Evolutionary conservation across 768 basidiomycete species (phyloP).

Genomic region (Lactifluus pinguis): DNA sequence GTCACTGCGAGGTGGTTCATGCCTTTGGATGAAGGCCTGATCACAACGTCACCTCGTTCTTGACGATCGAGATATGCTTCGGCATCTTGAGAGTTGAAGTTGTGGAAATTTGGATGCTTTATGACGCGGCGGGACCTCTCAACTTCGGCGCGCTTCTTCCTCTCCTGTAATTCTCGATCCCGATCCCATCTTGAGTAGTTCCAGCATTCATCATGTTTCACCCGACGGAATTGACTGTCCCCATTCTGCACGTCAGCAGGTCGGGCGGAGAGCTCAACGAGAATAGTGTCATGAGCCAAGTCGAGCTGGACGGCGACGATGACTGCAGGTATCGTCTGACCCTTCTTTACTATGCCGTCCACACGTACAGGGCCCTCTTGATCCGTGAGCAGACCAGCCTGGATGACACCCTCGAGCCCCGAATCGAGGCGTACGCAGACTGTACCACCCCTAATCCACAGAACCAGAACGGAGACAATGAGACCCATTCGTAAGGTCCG

Average conservation of each 20-base stretch:
- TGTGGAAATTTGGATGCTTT: slow-evolving; percentile 97
- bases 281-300: slow-evolving; percentile 50
- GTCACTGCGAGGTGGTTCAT: slow-evolving; percentile 90
- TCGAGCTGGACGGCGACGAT: slow-evolving; percentile 65
- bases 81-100: slow-evolving; percentile 83
- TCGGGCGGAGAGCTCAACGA: slow-evolving; percentile 68
- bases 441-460: slow-evolving; percentile 41
- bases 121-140: slow-evolving; percentile 77
- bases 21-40: slow-evolving; percentile 93
- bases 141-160: slow-evolving; percentile 80
- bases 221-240: slow-evolving; percentile 52
- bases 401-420: slow-evolving; percentile 79
- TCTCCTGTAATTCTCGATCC: slow-evolving; percentile 61
- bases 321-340: slow-evolving; percentile 72
- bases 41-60: slow-evolving; percentile 92
- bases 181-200: slow-evolving; percentile 54
- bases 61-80: slow-evolving; percentile 84
- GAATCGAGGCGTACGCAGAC: slow-evolving; percentile 81
- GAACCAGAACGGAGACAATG: slow-evolving; percentile 68
- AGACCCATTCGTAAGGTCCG: slow-evolving; percentile 69
- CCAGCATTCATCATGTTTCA: slow-evolving; percentile 54
- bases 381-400: slow-evolving; percentile 49
- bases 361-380: slow-evolving; percentile 26
- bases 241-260: slow-evolving; percentile 50
- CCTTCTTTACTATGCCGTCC: slow-evolving; percentile 52